These are phyloP conservation scores for Penicillium coffeae DNA, from an alignment of 495 filamentous ascomycete genomes.

Conservation along the genomic window DNA sequence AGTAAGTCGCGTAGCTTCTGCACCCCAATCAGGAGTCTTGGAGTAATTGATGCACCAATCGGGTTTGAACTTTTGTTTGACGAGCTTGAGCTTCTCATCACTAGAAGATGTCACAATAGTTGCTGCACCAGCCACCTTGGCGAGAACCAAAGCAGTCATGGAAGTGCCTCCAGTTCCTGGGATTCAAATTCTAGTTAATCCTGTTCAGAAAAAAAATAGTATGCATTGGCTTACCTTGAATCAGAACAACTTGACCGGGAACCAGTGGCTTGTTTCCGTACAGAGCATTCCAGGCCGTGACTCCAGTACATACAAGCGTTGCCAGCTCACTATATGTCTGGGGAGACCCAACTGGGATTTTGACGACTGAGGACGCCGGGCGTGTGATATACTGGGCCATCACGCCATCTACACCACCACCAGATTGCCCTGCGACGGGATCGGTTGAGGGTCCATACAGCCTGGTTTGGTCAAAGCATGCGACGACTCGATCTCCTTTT, in stretches of 20 bases:
- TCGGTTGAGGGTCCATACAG: conserved; percentile 44
- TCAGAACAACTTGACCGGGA: conserved; percentile 61
- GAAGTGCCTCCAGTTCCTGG: conserved; percentile 35
- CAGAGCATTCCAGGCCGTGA: conserved; percentile 73
- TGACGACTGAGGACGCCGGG: conserved; percentile 57
- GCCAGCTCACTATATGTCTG: conserved; percentile 52
- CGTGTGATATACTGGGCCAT: conserved; percentile 62
- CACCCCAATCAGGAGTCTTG: conserved; percentile 26
- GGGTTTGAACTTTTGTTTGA: conserved; percentile 17
- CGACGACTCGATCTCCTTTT: conserved; percentile 61
- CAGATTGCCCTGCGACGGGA: conserved; percentile 47
- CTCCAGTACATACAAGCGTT: conserved; percentile 52
- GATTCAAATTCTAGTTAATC: background rate
- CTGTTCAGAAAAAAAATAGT: background rate
- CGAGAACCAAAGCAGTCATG: conserved; percentile 24
- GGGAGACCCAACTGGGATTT: conserved; percentile 53
- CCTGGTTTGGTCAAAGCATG: conserved; percentile 67
- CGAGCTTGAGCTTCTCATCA: conserved; percentile 21
- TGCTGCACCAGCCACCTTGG: conserved; percentile 21
- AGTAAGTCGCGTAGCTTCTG: conserved; percentile 24
- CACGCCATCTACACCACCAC: conserved; percentile 61
- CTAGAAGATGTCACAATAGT: conserved; percentile 29
- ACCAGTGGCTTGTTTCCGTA: conserved; percentile 53
- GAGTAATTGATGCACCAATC: conserved; percentile 30
- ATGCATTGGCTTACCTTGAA: conserved; percentile 49